Conservation (phyloP, 352 stramenopile genomes). For the Elongisporangium undulatum region DNA sequence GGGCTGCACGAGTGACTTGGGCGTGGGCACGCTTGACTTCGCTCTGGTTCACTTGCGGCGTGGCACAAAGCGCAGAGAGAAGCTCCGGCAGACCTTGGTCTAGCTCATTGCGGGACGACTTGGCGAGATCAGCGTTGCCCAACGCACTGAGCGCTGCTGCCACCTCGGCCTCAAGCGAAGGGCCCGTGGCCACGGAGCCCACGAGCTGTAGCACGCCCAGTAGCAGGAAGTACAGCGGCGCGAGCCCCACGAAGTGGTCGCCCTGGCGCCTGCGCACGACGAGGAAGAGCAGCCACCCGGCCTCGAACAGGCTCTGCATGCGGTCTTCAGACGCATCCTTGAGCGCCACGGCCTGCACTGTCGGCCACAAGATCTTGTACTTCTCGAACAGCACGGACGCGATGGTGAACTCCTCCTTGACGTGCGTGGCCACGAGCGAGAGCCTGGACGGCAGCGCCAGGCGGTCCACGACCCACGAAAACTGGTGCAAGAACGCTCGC, state of each 20-base stretch:
- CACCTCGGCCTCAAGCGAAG: conserved; percentile 74
- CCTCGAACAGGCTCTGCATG: conserved; percentile 45
- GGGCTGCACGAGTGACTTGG: conserved; percentile 35
- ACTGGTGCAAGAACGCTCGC: conserved; percentile 57
- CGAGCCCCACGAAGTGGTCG: conserved; percentile 48
- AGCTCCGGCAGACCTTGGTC: conserved; percentile 20
- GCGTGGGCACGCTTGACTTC: conserved; percentile 38
- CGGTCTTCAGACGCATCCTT: conserved; percentile 8
- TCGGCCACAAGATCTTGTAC: conserved; percentile 60
- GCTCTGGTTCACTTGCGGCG: conserved; percentile 36
- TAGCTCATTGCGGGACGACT: conserved; percentile 7
- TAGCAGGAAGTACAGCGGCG: conserved; percentile 72
- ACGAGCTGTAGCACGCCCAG: conserved; percentile 72
- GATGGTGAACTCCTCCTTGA: conserved; percentile 82
- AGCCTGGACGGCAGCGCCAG: conserved; percentile 71
- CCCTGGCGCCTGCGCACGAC: conserved; percentile 43
- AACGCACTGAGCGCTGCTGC: conserved; percentile 73
- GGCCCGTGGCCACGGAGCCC: conserved; percentile 25
- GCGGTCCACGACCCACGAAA: conserved; percentile 79
- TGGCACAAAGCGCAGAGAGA: conserved; percentile 38
- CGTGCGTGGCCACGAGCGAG: conserved; percentile 54
- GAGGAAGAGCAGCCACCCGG: conserved; percentile 76
- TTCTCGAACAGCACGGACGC: conserved; percentile 74
- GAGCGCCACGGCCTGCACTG: conserved; percentile 14
- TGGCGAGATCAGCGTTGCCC: conserved; percentile 12